Evolutionary conservation across 352 stramenopile species (phyloP), one percentile per base, ranked within the genome.

Genomic region (Phytophthora multivora): DNA sequence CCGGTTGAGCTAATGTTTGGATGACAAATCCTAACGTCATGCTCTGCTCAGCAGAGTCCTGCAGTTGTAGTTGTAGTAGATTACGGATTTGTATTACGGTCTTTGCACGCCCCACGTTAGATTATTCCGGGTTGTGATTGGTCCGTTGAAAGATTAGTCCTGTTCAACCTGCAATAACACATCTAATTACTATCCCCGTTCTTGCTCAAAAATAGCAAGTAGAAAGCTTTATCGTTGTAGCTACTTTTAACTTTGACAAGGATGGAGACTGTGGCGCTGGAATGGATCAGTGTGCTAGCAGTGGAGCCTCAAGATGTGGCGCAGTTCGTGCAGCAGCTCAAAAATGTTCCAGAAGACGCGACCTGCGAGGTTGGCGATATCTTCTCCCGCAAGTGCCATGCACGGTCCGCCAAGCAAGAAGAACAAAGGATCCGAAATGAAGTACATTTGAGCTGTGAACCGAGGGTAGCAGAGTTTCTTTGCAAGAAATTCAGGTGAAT

Each of bases 401-500:
- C 7, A 26, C 15, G 18, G 11, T 10, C 0, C 15, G 12, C 21
- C 43, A 18, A 50, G 2, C 41, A 64, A 10, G 7, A 41, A 58
- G n/a, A 59, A 39, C 11, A 64, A 50, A 10, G 40, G 42, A 40
- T 71, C 52, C 48, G 54, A 48, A 64, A 59, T 42, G 66, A 71
- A 9, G 71, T 80, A 0, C 66, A 80, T 8, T 51, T 90, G 39
- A 71, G 35, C 31, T 90, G 80, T 39, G 80, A 87, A 11, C 51
- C 67, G 5, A 39, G 11, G 0, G 75, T 92, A n/a, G 71, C 75
- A 2, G 69, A 67, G 5, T 89, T 89, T 62, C 59, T 92, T 2
- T 89, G 77, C 58, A 59, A 83, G 15, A 82, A 80, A 19, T 92
- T 92, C 46, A 35, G 61, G 78, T 85, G 63, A 13, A 53, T 12